Evolutionary conservation across 345 rosid genomes (phyloP), one percentile per base, ranked within the genome.

Genomic region (Populus tremula): DNA sequence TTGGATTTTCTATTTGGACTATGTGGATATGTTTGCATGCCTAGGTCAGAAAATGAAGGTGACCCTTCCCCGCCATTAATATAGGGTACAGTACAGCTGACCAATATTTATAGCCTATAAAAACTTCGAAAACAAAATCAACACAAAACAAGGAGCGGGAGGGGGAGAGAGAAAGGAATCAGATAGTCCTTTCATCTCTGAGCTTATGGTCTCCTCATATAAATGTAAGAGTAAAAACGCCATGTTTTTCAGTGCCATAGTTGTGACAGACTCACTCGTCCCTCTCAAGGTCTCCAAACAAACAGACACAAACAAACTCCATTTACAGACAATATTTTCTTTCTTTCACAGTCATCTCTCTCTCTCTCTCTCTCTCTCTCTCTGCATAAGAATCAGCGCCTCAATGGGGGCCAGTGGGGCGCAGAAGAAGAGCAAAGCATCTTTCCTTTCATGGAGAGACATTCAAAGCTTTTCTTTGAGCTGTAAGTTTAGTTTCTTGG

Each of bases 171-270:
- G 63, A 17, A 53, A 69, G 67, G 77, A 73, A 41, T 72, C 61
- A 38, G 78, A 47, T 17, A 29, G 70, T 35, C 72, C 82, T 74
- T 81, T 77, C 64, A 33, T 38, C 67, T 68, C 49, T 41, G 83
- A 27, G 49, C 23, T 64, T 13, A 14, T 62, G 76, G 79, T 38
- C 72, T 35, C 49, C 53, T 53, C 80, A 79, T 20, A 76, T 81
- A 70, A 84, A 81, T 86, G 77, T 73, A 76, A 80, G 71, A 27
- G 72, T 20, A 47, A 78, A 76, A 81, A 71, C 75, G 45, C 83
- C 93, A 90, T 91, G 88, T 81, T 87, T 91, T 91, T 91, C 93
- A 89, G 95, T 91, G 95, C 95, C 88, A 79, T 59, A 71, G 78
- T 80, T 84, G 87, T 73, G 85, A 68, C 78, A 36, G 81, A 73